Evolutionary conservation across 2,329 filamentous ascomycete species (phyloP), one percentile per base, ranked within the genome.

Genomic region (Dendrostoma leiphaemia): DNA sequence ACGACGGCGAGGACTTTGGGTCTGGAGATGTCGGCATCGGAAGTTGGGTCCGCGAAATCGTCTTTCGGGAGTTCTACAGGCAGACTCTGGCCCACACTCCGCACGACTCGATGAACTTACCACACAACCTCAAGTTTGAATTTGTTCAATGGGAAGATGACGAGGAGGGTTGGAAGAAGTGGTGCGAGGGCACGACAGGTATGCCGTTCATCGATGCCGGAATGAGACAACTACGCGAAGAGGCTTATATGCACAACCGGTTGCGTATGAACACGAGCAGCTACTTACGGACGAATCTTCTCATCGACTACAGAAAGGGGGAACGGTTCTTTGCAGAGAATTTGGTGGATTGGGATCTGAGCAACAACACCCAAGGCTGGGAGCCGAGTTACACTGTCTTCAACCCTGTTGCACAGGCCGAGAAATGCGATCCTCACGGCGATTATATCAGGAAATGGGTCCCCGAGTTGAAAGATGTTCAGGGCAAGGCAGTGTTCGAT

Each of bases 381-480:
- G 85, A 89, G 66, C 86, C 86, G 0, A 89, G 88, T 63, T 89
- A 89, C 60, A 75, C 85, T 1, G 84, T 90, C 26, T 89, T 90
- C 69, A 89, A 89, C 61, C 86, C 86, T 0, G 66, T 86, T 53
- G 67, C 81, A 38, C 86, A 89, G 70, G 83, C 80, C 50, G 84
- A 88, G 74, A 85, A 82, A 67, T 89, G 87, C 60, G 86, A 90
- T 67, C 71, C 73, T 0, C 70, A 82, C 0, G 86, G 85, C 0
- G 79, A 82, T 24, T 90, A 86, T 65, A 88, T 90, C 48, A 71
- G 82, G 34, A 76, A 76, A 50, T 89, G 86, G 85, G 76, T 90
- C 5, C 78, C 78, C 3, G 86, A 90, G 68, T 67, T 90, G 63
- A 72, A 68, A 23, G 74, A 70, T 0, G 71, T 88, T 2, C 60